Base-by-base conservation (phyloP, 805 yeast species). In the Cyberlindnera euphorbiiphila region DNA sequence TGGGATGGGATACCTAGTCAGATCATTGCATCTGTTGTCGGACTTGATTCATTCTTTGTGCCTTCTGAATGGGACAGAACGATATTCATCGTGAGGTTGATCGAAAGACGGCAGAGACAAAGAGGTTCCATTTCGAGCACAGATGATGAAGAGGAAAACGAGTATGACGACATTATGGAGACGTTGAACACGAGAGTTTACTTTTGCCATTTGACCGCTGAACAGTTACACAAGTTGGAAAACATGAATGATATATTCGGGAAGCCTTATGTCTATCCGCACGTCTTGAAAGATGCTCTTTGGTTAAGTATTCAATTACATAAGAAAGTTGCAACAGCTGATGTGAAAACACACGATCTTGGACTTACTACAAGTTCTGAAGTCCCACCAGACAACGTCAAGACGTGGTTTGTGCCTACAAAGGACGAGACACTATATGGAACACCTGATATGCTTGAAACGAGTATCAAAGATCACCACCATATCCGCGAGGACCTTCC, bases 61-160 rank as follows among this genome's bases (percentile, higher is more conserved):
- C 74, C 75, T 2, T 64, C 66, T 2, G 81, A 75, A 50, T 73
- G 76, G 76, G 78, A 73, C 29, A 59, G 81, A 36, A 71, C 75
- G 29, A 42, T 69, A 20, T 74, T 75, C 43, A 59, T 69, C 4
- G 65, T 71, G 25, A 63, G 58, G 29, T 47, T 72, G 31, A 59
- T 70, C 27, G 69, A 67, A 42, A 52, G 70, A 50, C 45, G 70
- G 22, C 40, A 46, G 27, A 36, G 25, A n/a, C 15, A n/a, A 11
- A 16, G 34, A 10, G 19, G 14, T 6, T 1, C 25, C n/a, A 6
- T 13, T 17, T 15, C 29, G 4, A 12, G 27, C n/a, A 5, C 8
- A 1, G 12, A 17, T 12, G 42, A 35, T 8, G 43, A 43, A 28
- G 21, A 34, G 13, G 46, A 17, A 9, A 48, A 53, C 11, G 49